Percentiles rank a stretch among this genome's conserved stretches.
Evolutionary conservation across 2,329 filamentous ascomycete species (phyloP).

Genomic region (Didymella segeticola): DNA sequence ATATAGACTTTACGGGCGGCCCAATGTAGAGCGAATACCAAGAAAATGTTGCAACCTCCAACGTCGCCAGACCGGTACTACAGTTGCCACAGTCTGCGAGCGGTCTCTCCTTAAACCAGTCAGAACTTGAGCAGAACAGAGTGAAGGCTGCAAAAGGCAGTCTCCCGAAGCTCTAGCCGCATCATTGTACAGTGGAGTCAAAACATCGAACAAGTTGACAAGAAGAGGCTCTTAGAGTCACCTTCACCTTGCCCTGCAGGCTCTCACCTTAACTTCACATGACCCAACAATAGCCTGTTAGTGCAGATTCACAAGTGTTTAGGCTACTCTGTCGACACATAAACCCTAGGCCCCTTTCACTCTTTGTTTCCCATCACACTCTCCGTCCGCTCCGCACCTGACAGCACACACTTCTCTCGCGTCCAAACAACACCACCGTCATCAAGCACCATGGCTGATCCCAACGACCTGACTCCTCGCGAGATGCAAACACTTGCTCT

Average conservation of each 20-base stretch:
- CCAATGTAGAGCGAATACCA: not conserved
- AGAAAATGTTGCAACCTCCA: not conserved
- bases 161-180: not conserved
- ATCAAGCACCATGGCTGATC: not conserved
- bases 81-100: not conserved
- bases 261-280: conserved; percentile 16
- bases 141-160: not conserved
- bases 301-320: not conserved
- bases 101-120: no score
- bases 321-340: not conserved
- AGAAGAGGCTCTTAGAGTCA: not conserved
- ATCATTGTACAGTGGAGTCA: not conserved
- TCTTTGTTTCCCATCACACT: not conserved
- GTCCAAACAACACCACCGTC: not conserved
- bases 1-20: conserved; percentile 59
- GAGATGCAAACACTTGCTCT: conserved; percentile 43
- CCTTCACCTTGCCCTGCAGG: conserved; percentile 10
- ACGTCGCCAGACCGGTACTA: not conserved
- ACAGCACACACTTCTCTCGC: not conserved
- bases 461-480: conserved; percentile 26
- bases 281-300: conserved; percentile 6
- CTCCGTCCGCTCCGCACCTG: not conserved
- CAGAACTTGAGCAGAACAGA: no score
- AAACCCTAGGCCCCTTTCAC: not conserved
- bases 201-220: not conserved